Conservation (phyloP, 352 stramenopile genomes). For the Globisporangium canariense region DNA sequence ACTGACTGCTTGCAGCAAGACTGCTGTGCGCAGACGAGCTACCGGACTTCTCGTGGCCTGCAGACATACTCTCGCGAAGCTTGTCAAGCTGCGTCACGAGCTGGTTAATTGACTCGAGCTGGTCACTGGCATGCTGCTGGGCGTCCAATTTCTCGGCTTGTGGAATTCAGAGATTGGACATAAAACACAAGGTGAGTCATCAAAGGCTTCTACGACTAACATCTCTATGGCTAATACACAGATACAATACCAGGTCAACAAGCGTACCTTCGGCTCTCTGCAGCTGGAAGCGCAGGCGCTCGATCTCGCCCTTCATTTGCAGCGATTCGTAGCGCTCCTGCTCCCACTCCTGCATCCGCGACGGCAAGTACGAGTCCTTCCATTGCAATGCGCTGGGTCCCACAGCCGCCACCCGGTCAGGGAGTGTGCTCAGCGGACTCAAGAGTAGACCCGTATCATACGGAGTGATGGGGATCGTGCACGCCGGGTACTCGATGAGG, state of each 20-base stretch:
- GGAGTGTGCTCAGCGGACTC: conserved; percentile 67
- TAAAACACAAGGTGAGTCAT: neutral
- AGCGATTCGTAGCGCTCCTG: conserved; percentile 64
- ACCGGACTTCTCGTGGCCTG: neutral
- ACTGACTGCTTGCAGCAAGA: conserved; percentile 23
- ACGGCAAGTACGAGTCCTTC: conserved; percentile 64
- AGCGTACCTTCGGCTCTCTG: conserved; percentile 61
- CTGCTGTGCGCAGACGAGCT: neutral
- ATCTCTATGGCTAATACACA: neutral
- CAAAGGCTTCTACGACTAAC: neutral
- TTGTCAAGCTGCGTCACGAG: conserved; percentile 76
- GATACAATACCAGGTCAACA: neutral
- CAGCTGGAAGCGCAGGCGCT: conserved; percentile 69
- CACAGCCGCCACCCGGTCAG: conserved; percentile 64
- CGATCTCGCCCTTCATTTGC: conserved; percentile 80
- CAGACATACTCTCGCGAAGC: conserved; percentile 37
- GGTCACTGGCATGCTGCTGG: conserved; percentile 69
- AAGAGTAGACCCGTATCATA: conserved; percentile 64
- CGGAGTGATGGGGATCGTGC: conserved; percentile 56
- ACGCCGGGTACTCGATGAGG: conserved; percentile 69
- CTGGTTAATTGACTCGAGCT: conserved; percentile 82
- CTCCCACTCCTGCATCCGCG: conserved; percentile 76
- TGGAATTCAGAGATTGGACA: conserved; percentile 1
- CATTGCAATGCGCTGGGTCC: conserved; percentile 64
- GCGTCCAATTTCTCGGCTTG: conserved; percentile 73